Conservation (phyloP, 495 filamentous ascomycete genomes). For the Trichocladium uniseriatum region DNA sequence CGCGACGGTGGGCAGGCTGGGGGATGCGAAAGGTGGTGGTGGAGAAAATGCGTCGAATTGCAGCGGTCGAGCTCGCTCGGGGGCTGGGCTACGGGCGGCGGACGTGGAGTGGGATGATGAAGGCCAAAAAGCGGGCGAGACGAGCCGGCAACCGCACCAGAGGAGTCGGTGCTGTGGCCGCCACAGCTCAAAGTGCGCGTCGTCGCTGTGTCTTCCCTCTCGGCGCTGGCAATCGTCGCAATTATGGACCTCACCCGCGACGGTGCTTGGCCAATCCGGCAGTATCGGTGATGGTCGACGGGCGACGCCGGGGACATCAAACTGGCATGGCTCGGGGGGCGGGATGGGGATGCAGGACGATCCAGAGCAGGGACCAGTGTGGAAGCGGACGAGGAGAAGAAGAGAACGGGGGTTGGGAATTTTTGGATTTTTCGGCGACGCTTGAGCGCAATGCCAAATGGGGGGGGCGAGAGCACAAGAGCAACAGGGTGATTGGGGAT, state of each 20-base stretch:
- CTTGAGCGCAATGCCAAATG: slow-evolving; percentile 23
- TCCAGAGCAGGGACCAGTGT: slow-evolving; percentile 21
- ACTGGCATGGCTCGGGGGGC: slow-evolving; percentile 28
- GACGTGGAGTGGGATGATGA: not conserved
- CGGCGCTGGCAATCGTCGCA: slow-evolving; percentile 16
- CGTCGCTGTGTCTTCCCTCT: slow-evolving; percentile 11
- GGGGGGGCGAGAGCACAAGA: slow-evolving; percentile 24
- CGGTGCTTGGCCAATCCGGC: slow-evolving; percentile 24
- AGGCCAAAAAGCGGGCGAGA: not conserved
- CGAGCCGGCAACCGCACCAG: not conserved
- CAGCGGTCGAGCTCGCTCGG: slow-evolving; percentile 1
- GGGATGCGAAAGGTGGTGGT: not conserved
- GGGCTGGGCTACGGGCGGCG: slow-evolving; percentile 7
- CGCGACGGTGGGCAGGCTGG: not conserved
- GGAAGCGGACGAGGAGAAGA: slow-evolving; percentile 18
- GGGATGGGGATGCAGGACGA: slow-evolving; percentile 7
- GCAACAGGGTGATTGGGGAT: slow-evolving; percentile 28
- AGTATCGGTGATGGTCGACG: slow-evolving; percentile 23
- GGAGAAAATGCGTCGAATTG: slow-evolving; percentile 5
- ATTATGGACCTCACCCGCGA: slow-evolving; percentile 23
- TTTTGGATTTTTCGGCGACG: slow-evolving; percentile 32
- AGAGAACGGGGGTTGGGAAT: slow-evolving; percentile 28
- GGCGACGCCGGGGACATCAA: slow-evolving; percentile 27
- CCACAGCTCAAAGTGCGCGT: not conserved
- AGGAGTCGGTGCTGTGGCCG: not conserved